Percentiles rank a stretch among this genome's conserved stretches.
These are phyloP conservation scores for Diutina scorzettiae DNA, from an alignment of 1,139 yeast species.

Conservation along the genomic window DNA sequence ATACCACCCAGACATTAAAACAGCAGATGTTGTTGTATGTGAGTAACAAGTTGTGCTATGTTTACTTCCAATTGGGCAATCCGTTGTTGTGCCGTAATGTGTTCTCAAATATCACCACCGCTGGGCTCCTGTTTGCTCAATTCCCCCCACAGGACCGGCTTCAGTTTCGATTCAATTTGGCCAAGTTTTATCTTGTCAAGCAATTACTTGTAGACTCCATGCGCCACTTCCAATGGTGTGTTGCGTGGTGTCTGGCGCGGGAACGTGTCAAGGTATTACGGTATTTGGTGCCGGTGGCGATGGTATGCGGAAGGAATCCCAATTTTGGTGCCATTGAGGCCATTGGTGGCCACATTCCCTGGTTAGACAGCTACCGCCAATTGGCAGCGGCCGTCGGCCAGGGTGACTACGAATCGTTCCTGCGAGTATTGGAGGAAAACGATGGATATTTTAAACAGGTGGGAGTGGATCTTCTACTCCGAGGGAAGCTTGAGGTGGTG, in stretches of 20 bases:
- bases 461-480: constrained; percentile 24
- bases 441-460: constrained; percentile 24
- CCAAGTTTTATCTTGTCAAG: constrained; percentile 51
- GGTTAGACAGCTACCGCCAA: constrained; percentile 16
- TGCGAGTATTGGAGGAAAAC: constrained; percentile 17
- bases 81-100: constrained; percentile 66
- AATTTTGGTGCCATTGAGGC: constrained; percentile 18
- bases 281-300: constrained; percentile 44
- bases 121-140: constrained; percentile 32
- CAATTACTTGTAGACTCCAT: constrained; percentile 45
- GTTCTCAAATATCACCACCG: constrained; percentile 59
- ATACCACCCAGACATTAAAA: constrained; percentile 25
- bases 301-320: constrained; percentile 42
- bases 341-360: constrained; percentile 15
- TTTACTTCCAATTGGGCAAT: constrained; percentile 50
- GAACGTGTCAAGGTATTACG: constrained; percentile 30
- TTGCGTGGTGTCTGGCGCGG: constrained; percentile 27
- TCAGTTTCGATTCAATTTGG: constrained; percentile 57
- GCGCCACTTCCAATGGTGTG: constrained; percentile 54
- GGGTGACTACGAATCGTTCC: constrained; percentile 31
- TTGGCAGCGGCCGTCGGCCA: constrained; percentile 20
- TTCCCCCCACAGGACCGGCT: constrained; percentile 44
- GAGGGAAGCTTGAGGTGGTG: constrained; percentile 30
- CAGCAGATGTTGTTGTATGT: constrained; percentile 42
- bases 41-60: constrained; percentile 46